Base-by-base conservation (phyloP, 352 stramenopile species). In the Pythium aristosporum region DNA sequence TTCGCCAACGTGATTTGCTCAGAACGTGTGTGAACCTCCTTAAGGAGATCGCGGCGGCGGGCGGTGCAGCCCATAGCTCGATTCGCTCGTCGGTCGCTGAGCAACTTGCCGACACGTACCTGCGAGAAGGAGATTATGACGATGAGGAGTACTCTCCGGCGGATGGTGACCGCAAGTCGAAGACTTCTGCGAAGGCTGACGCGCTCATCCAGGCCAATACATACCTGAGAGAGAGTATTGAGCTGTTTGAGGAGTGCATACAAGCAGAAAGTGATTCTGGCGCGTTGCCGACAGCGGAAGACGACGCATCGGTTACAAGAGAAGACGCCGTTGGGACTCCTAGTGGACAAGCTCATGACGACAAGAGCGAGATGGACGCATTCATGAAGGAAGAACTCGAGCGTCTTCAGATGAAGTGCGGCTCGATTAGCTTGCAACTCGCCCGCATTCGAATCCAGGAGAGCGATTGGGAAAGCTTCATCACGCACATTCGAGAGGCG, bases 51-150 rank as follows among this genome's bases (percentile, higher is more conserved):
- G 71, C 79, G 2, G 67, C 87, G 41, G 74, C 71, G 8, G 84
- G 84, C 32, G 83, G 84, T 9, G 55, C 76, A 15, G 69, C 81
- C 0, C 84, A 93, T 50, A 85, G 75, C 39, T 89, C 84, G 9
- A 93, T 95, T 56, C 92, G 82, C 21, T 81, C 87, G 12, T 92
- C 81, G 0, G 85, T 95, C 12, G 85, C 77, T 43, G 87, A 95
- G 51, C 82, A 93, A 61, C 69, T 95, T 16, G 87, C 87, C 0
- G 87, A 95, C 55, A 91, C 87, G 18, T 95, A 93, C 60, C 62
- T 95, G 21, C 75, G 76, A 13, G 81, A 93, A 46, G 66, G 47
- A 7, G 53, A 55, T 13, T 44, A 63, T 15, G 54, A 71, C 8
- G 46, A 50, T 9, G 61, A 74, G 1, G 34, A 52, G 8, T 21